Percentiles rank a stretch among this genome's conserved stretches.
phyloP scores from a whole-genome alignment of 805 yeast species.

The Saccharomyces kudriavzevii region DNA sequence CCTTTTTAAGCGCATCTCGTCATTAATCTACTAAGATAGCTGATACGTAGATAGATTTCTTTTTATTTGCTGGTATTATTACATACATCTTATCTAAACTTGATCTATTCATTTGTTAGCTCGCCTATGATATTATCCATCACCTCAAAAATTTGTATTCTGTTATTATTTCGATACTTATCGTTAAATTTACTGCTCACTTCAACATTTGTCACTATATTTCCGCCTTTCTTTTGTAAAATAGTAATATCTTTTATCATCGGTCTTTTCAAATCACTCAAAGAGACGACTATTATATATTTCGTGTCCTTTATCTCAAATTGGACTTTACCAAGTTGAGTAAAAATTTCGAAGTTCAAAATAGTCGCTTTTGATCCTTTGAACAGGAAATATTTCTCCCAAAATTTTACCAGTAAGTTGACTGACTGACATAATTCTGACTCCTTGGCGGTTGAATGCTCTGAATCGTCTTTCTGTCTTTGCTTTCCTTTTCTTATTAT shows the following conservation, averaged over 20 bases:
- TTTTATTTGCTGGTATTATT: background rate
- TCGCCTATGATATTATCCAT: constrained; percentile 2
- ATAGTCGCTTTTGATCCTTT: background rate
- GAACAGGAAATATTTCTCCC: constrained; percentile 6
- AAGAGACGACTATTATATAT: constrained; percentile 7
- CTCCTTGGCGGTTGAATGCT: background rate
- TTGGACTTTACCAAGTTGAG: constrained; percentile 18
- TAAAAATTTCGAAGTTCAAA: constrained; percentile 13
- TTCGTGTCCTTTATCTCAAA: constrained; percentile 6
- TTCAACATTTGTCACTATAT: background rate
- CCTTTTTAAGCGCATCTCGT: constrained; percentile 48
- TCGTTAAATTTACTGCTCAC: background rate
- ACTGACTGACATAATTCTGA: background rate
- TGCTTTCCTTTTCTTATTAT: background rate
- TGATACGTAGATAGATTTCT: background rate
- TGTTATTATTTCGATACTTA: background rate
- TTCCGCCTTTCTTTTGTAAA: constrained; percentile 2
- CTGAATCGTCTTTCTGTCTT: background rate
- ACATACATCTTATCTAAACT: background rate
- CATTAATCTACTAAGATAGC: background rate
- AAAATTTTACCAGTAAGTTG: constrained; percentile 4
- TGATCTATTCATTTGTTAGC: background rate
- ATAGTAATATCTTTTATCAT: constrained; percentile 8
- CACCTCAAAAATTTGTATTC: background rate
- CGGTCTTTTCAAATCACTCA: constrained; percentile 1